Percentiles rank a stretch among this genome's conserved stretches.
These are phyloP conservation scores for Knoxia roxburghii DNA, from an alignment of 257 asterid genomes.

Conservation along the genomic window DNA sequence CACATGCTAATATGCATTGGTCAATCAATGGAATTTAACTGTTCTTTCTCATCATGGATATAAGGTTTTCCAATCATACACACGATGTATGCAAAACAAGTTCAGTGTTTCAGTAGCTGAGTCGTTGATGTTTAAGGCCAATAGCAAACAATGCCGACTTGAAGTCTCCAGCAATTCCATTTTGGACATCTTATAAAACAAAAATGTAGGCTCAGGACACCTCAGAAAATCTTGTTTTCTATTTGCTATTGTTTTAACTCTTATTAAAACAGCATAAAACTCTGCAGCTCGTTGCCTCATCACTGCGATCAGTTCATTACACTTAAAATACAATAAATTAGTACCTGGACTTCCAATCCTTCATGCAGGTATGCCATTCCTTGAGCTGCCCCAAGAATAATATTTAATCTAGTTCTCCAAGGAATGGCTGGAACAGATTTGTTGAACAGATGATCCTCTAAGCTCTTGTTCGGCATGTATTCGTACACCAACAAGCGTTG, in stretches of 20 bases:
- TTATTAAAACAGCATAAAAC: background rate
- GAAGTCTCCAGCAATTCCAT: background rate
- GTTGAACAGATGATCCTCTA: conserved; percentile 87
- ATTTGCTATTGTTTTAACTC: too few relatives aligned
- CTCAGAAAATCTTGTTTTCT: background rate
- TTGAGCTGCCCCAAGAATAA: conserved; percentile 87
- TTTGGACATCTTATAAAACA: background rate
- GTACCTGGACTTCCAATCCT: conserved; percentile 73
- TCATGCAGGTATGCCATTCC: conserved; percentile 91
- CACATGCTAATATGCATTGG: background rate
- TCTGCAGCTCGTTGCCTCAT: background rate
- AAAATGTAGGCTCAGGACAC: background rate
- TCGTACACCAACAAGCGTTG: conserved; percentile 81
- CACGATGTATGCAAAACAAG: background rate
- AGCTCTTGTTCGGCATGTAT: conserved; percentile 79
- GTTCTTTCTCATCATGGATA: background rate
- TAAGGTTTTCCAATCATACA: background rate
- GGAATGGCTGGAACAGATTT: conserved; percentile 51
- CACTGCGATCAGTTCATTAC: background rate
- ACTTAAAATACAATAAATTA: background rate
- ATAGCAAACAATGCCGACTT: background rate
- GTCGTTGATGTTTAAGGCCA: background rate
- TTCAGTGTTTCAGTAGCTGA: background rate
- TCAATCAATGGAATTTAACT: too few relatives aligned
- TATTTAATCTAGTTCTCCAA: conserved; percentile 60